These are phyloP conservation scores for Penicillium hordei DNA, from an alignment of 2,329 filamentous ascomycete genomes.

Conservation along the genomic window DNA sequence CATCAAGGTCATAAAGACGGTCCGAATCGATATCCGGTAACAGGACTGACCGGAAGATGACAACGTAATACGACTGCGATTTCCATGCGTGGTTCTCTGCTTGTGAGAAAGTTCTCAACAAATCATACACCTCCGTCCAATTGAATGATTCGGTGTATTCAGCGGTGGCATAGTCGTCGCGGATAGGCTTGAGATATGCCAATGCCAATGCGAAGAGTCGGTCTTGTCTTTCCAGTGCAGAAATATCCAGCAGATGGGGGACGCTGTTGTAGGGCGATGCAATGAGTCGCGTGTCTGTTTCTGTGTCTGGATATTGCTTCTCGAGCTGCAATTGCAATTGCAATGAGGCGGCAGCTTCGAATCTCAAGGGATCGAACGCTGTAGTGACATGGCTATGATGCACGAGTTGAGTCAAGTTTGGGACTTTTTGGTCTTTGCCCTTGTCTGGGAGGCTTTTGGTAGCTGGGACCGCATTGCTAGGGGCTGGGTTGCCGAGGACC, in stretches of 20 bases:
- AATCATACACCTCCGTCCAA: slow-evolving; percentile 64
- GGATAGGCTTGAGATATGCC: slow-evolving; percentile 60
- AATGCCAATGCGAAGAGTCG: slow-evolving; percentile 71
- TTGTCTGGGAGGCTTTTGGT: not conserved
- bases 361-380: slow-evolving; percentile 36
- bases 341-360: slow-evolving; percentile 36
- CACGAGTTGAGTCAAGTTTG: slow-evolving; percentile 19
- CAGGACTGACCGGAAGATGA: slow-evolving; percentile 76
- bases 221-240: slow-evolving; percentile 63
- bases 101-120: slow-evolving; percentile 55
- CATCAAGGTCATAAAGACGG: slow-evolving; percentile 71
- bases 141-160: slow-evolving; percentile 75
- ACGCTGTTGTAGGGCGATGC: slow-evolving; percentile 73
- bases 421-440: not conserved
- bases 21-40: slow-evolving; percentile 65
- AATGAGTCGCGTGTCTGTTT: slow-evolving; percentile 50
- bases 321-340: slow-evolving; percentile 27
- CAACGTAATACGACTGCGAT: slow-evolving; percentile 72
- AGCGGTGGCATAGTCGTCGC: slow-evolving; percentile 72
- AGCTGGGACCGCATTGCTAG: not conserved
- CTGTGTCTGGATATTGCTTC: not conserved
- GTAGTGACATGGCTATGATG: slow-evolving; percentile 36
- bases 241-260: slow-evolving; percentile 71
- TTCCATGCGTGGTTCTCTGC: slow-evolving; percentile 57
- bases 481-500: not conserved